phyloP scores from a whole-genome alignment of 768 basidiomycete genomes.

The Termitomyces sp. region DNA sequence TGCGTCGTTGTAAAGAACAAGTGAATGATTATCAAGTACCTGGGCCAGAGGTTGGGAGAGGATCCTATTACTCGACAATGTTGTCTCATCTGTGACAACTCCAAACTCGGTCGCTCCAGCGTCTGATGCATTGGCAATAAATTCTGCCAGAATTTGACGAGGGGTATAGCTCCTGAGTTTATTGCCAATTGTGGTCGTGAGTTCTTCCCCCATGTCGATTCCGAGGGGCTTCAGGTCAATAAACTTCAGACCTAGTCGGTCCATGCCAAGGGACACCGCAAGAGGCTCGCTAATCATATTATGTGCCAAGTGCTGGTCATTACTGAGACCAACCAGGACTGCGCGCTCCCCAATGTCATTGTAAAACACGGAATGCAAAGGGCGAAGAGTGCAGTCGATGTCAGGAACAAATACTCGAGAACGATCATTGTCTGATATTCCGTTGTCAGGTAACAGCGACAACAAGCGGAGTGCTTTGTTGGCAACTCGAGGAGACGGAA shows the following conservation, averaged over 20 bases:
- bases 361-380: constrained; percentile 26
- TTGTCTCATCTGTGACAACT: constrained; percentile 33
- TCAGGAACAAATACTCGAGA: constrained; percentile 33
- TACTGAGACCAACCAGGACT: constrained; percentile 15
- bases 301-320: constrained; percentile 24
- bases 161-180: constrained; percentile 38
- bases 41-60: constrained; percentile 30
- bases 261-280: constrained; percentile 25
- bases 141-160: constrained; percentile 43
- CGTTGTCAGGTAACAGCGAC: constrained; percentile 19
- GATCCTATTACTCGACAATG: constrained; percentile 10
- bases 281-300: constrained; percentile 26
- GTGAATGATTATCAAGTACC: constrained; percentile 31
- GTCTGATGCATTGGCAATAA: constrained; percentile 52
- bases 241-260: constrained; percentile 29
- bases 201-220: constrained; percentile 38
- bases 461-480: constrained; percentile 26
- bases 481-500: constrained; percentile 6
- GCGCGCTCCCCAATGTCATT: constrained; percentile 38
- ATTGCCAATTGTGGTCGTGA: constrained; percentile 38
- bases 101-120: constrained; percentile 41
- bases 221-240: constrained; percentile 24
- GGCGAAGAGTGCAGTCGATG: constrained; percentile 19
- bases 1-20: constrained; percentile 43
- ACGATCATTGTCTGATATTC: constrained; percentile 6